Evolutionary conservation across 352 stramenopile genomes (phyloP).

Genomic region (Plasmopara muralis): DNA sequence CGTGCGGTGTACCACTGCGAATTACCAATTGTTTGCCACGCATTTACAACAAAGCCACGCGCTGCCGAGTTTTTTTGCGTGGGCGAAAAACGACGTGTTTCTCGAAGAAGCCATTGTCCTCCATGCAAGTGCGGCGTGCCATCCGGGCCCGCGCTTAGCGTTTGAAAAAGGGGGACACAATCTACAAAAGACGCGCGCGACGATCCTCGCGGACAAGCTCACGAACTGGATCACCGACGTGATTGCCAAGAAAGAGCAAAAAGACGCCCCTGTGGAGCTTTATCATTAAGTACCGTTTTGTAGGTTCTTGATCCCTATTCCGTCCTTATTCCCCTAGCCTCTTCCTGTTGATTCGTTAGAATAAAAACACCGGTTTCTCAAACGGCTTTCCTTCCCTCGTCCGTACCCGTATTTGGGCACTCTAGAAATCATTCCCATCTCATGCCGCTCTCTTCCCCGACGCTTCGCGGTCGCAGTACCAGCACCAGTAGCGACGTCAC

Average conservation of each 20-base stretch:
- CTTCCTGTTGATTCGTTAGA: too few relatives aligned
- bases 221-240: slow-evolving; percentile 38
- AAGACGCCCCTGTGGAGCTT: slow-evolving; percentile 8
- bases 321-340: slow-evolving; percentile 2
- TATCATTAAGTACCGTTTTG: slow-evolving; percentile 10
- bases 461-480: slow-evolving; percentile 17
- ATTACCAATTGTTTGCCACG: slow-evolving; percentile 33
- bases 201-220: slow-evolving; percentile 33
- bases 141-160: slow-evolving; percentile 30
- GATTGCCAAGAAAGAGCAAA: slow-evolving; percentile 6
- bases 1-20: slow-evolving; percentile 37
- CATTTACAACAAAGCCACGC: slow-evolving; percentile 28
- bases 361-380: too few relatives aligned
- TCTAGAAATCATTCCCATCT: slow-evolving; percentile 4
- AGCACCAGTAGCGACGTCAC: slow-evolving; percentile 17
- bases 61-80: slow-evolving; percentile 43
- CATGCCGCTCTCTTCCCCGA: slow-evolving; percentile 44
- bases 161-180: slow-evolving; percentile 61
- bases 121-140: slow-evolving; percentile 28
- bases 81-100: slow-evolving; percentile 51
- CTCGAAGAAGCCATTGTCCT: slow-evolving; percentile 53
- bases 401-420: too few relatives aligned
- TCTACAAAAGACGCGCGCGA: slow-evolving; percentile 65
- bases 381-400: too few relatives aligned
- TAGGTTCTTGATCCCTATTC: background rate